Percentiles rank a stretch among this genome's conserved stretches.
Conservation (phyloP, 768 basidiomycete genomes). For the Leucocoprinus sp. region DNA sequence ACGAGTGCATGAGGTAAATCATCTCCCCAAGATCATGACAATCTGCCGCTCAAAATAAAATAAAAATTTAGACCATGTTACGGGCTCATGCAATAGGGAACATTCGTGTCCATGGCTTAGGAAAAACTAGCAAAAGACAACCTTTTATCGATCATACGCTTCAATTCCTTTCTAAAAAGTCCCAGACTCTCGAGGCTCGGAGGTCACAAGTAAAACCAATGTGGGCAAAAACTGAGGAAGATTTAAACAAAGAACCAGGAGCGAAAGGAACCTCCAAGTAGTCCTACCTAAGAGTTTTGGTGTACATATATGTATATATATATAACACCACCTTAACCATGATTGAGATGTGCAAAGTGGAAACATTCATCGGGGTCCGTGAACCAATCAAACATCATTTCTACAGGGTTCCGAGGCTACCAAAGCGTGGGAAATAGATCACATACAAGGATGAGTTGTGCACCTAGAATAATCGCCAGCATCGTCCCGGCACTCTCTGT, state of each 20-base stretch:
- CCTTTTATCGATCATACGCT: conserved; percentile 6
- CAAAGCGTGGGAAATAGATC: too few species aligned
- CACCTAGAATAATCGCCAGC: neutral
- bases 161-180: conserved; percentile 12
- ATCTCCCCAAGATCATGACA: too few species aligned
- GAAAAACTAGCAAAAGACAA: neutral
- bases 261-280: neutral
- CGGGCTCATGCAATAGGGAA: conserved; percentile 7
- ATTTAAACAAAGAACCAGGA: neutral
- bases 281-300: neutral
- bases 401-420: too few species aligned
- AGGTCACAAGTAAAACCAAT: conserved; percentile 9
- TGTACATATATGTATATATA: too few species aligned
- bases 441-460: neutral
- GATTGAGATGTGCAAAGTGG: too few species aligned
- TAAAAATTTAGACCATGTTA: conserved; percentile 11
- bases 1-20: conserved; percentile 19
- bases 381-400: too few species aligned
- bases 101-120: neutral
- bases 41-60: too few species aligned
- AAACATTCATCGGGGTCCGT: too few species aligned
- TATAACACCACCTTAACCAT: too few species aligned
- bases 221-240: conserved; percentile 12
- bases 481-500: neutral
- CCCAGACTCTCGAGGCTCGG: conserved; percentile 12